Base-by-base conservation (phyloP, 768 basidiomycete species). In the Gyrodon lividus region DNA sequence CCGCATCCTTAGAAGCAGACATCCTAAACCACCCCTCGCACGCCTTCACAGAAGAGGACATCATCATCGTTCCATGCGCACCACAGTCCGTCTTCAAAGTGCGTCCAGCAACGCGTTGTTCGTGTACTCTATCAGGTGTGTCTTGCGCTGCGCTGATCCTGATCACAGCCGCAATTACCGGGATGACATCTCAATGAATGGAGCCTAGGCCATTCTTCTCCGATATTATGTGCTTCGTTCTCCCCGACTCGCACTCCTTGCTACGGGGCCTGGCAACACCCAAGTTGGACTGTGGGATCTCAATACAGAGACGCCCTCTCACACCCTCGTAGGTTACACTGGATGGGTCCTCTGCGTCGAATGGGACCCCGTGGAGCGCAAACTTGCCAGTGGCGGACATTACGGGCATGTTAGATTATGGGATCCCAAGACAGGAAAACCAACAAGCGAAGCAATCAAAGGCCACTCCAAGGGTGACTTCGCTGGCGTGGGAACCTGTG, bases 281-380 rank as follows among this genome's bases (percentile, higher is more conserved):
- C 90, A 87, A 51, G 93, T 88, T 12, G 82, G 97, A 4, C 71
- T 99, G 20, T 98, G 97, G 97, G 88, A 98, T 69, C 80, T 98
- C 43, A 81, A 87, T 62, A 96, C 90, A 0, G 97, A 98, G 68
- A 87, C 84, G 6, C 96, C 97, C 1, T 91, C 89, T 35, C 87
- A 91, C 64, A 87, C 85, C 13, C 77, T 98, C 16, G 71, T 79
- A 0, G 97, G 97, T 0, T 97, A 99, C 64, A 84, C 84, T 58
- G 95, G 94, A 0, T 98, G 95, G 96, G 93, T 99, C 2, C 77
- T 98, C 2, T 98, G 93, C 59, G 90, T 94, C 5, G 97, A 98
- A 63, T 99, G 96, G 95, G 94, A 98, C 61, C 89, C 90, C 0
- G 79, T 90, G 77, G 95, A 98, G 64, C 75, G 93, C 39, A 87